Evolutionary conservation across 1,284 basidiomycete species (phyloP).

Genomic region (Polyporus tsugae): DNA sequence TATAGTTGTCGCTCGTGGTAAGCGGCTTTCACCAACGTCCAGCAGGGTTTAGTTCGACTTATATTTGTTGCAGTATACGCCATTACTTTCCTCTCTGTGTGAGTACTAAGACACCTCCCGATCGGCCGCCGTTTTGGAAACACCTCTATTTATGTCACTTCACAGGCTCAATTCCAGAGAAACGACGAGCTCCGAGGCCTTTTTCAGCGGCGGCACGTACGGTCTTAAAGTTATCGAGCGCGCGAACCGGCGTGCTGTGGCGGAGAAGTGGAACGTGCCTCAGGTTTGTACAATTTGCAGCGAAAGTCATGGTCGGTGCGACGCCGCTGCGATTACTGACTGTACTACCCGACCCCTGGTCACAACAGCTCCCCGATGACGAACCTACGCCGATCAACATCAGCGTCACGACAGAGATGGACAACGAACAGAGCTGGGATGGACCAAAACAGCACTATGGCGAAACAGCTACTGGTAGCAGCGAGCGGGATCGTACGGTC

Average conservation of each 20-base stretch:
- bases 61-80: not conserved
- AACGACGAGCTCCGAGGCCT: not conserved
- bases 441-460: not conserved
- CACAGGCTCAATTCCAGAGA: not conserved
- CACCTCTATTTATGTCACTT: not conserved
- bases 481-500: not conserved
- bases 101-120: not conserved
- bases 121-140: not conserved
- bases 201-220: not conserved
- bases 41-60: not conserved
- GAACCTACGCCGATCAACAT: not conserved
- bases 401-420: not conserved
- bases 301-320: too few species aligned
- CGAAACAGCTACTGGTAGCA: not conserved
- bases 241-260: not conserved
- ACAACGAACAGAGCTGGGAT: not conserved
- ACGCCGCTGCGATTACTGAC: not conserved
- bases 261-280: not conserved
- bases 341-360: too few species aligned
- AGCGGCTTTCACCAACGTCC: not conserved
- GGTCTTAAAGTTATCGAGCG: not conserved
- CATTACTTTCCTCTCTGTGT: not conserved
- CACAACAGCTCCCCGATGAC: not conserved
- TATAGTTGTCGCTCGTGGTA: not conserved
- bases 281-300: not conserved